Evolutionary conservation across 805 yeast genomes (phyloP).

Genomic region (Ogataea degrootiae): DNA sequence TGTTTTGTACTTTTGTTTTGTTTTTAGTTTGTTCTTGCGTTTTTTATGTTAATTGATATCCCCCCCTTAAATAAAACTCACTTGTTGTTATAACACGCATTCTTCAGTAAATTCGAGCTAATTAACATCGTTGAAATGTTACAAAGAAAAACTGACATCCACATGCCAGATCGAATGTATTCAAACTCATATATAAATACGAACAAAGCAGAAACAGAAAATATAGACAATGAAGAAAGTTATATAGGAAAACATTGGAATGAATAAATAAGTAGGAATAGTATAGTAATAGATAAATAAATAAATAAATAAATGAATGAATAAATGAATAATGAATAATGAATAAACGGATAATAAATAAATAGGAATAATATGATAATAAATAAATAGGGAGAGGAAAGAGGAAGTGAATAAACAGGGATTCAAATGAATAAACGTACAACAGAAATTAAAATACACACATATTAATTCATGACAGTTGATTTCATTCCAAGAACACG

Average conservation of each 20-base stretch:
- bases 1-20: neutral
- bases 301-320: neutral
- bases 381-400: conserved; percentile 1
- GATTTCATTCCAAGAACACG: conserved; percentile 27
- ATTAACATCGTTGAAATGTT: too few relatives aligned
- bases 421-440: neutral
- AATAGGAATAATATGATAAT: conserved; percentile 3
- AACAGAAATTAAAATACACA: too few relatives aligned
- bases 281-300: neutral
- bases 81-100: too few relatives aligned
- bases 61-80: too few relatives aligned
- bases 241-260: neutral
- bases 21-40: neutral
- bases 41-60: neutral
- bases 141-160: too few relatives aligned
- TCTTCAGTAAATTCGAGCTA: too few relatives aligned
- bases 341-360: conserved; percentile 4
- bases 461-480: conserved; percentile 4
- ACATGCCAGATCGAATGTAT: too few relatives aligned
- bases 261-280: neutral
- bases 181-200: too few relatives aligned
- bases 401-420: neutral
- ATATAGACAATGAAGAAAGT: neutral
- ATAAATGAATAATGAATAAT: conserved; percentile 4
- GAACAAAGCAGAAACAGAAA: neutral